Evolutionary conservation across 1,139 yeast species (phyloP).

Genomic region (Suhomyces wounanorum): DNA sequence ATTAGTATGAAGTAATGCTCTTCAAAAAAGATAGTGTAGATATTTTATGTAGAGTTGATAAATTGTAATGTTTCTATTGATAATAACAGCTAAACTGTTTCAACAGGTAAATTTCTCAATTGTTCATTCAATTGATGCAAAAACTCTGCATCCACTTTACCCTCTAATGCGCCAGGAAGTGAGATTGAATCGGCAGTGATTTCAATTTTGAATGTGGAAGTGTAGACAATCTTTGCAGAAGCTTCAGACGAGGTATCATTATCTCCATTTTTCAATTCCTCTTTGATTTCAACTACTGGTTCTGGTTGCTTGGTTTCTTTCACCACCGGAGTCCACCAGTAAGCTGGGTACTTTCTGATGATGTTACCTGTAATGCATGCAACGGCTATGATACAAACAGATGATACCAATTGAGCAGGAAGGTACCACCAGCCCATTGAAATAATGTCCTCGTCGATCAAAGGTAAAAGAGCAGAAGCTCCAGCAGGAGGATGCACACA

Average conservation of each 20-base stretch:
- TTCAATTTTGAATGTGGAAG: slow-evolving; percentile 18
- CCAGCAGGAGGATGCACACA: slow-evolving; percentile 78
- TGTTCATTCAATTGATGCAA: slow-evolving; percentile 16
- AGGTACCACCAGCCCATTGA: slow-evolving; percentile 69
- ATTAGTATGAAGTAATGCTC: not conserved
- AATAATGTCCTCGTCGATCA: slow-evolving; percentile 48
- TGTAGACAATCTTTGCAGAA: slow-evolving; percentile 6
- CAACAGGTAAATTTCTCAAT: slow-evolving; percentile 4
- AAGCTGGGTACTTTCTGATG: slow-evolving; percentile 55
- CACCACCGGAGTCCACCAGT: slow-evolving; percentile 60
- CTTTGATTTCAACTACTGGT: not conserved
- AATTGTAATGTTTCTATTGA: not conserved
- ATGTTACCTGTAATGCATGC: slow-evolving; percentile 61
- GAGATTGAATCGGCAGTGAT: slow-evolving; percentile 23
- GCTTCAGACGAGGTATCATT: not conserved
- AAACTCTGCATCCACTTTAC: slow-evolving; percentile 31
- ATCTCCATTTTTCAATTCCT: not conserved
- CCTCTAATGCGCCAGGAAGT: slow-evolving; percentile 28
- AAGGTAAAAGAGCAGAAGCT: slow-evolving; percentile 66
- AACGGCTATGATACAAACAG: slow-evolving; percentile 51
- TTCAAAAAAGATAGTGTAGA: no score
- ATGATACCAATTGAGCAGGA: slow-evolving; percentile 56
- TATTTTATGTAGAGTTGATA: not conserved
- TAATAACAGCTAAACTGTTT: not conserved
- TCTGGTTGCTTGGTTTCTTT: slow-evolving; percentile 7